A percentile compares a stretch with the other conserved stretches of the same genome.
Evolutionary conservation across 345 rosid species (phyloP).

Genomic region (Salix viminalis): DNA sequence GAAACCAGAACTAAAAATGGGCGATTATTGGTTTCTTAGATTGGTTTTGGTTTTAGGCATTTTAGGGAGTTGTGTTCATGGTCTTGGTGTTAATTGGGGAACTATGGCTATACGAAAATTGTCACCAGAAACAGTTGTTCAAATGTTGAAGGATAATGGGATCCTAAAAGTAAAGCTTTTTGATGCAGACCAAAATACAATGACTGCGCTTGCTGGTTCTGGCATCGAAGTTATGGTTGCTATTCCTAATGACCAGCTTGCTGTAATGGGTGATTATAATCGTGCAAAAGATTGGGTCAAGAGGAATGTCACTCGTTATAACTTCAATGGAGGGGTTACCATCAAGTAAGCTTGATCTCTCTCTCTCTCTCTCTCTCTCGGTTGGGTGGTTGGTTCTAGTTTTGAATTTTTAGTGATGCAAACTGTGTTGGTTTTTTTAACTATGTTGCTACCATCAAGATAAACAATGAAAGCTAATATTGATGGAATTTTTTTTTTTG

Average conservation of each 20-base stretch:
- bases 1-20: slow-evolving; percentile 14
- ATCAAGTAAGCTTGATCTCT: slow-evolving; percentile 45
- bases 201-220: slow-evolving; percentile 68
- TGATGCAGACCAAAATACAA: slow-evolving; percentile 58
- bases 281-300: slow-evolving; percentile 67
- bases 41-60: slow-evolving; percentile 29
- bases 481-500: neutral
- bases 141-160: slow-evolving; percentile 75
- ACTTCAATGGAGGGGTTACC: slow-evolving; percentile 62
- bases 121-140: slow-evolving; percentile 65
- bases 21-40: slow-evolving; percentile 13
- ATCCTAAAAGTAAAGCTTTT: slow-evolving; percentile 79
- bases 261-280: slow-evolving; percentile 44
- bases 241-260: slow-evolving; percentile 81
- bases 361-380: neutral
- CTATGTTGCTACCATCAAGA: neutral
- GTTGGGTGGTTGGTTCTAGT: neutral
- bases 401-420: neutral
- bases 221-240: slow-evolving; percentile 91
- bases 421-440: neutral
- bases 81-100: slow-evolving; percentile 91
- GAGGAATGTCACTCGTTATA: slow-evolving; percentile 60
- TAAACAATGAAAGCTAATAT: neutral
- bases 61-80: slow-evolving; percentile 33
- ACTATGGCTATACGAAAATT: slow-evolving; percentile 64